Percentiles rank a stretch among this genome's conserved stretches.
Conservation (phyloP, 306 rosid genomes). For the Cicer bijugum region DNA sequence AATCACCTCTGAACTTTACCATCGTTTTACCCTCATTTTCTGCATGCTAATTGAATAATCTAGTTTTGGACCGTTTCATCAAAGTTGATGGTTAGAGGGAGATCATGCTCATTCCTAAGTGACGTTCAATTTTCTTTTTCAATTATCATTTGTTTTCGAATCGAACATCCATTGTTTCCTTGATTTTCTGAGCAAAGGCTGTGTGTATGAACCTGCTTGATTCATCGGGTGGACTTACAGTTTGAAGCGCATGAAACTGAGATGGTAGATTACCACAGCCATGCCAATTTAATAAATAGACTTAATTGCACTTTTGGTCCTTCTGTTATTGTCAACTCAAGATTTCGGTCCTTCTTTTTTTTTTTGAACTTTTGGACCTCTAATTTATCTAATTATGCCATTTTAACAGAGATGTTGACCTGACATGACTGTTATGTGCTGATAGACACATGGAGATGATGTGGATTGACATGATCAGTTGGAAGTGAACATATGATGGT, state of each 20-base stretch:
- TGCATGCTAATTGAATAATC: constrained; percentile 15
- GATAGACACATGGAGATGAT: neutral
- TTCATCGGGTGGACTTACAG: neutral
- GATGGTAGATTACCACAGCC: constrained; percentile 6
- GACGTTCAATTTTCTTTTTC: constrained; percentile 17
- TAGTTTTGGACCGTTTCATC: constrained; percentile 19
- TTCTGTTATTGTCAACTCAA: neutral
- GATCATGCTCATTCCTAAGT: constrained; percentile 2
- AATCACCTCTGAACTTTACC: neutral
- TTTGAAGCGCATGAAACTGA: constrained; percentile 11
- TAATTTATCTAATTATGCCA: neutral
- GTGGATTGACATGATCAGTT: too few relatives aligned
- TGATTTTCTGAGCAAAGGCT: constrained; percentile 13
- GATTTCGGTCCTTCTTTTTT: neutral
- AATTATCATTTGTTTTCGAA: neutral
- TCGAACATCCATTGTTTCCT: constrained; percentile 3
- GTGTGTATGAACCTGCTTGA: constrained; percentile 4
- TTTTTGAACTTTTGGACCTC: neutral
- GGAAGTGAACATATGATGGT: too few relatives aligned
- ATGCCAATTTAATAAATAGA: neutral
- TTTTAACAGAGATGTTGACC: neutral
- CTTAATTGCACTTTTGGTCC: neutral
- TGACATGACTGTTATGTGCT: neutral
- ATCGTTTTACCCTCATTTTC: constrained; percentile 13
- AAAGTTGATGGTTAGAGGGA: constrained; percentile 7